A percentile compares a stretch with the other conserved stretches of the same genome.
Evolutionary conservation across 2,329 filamentous ascomycete genomes (phyloP).

Genomic region (Colletotrichum plurivorum): DNA sequence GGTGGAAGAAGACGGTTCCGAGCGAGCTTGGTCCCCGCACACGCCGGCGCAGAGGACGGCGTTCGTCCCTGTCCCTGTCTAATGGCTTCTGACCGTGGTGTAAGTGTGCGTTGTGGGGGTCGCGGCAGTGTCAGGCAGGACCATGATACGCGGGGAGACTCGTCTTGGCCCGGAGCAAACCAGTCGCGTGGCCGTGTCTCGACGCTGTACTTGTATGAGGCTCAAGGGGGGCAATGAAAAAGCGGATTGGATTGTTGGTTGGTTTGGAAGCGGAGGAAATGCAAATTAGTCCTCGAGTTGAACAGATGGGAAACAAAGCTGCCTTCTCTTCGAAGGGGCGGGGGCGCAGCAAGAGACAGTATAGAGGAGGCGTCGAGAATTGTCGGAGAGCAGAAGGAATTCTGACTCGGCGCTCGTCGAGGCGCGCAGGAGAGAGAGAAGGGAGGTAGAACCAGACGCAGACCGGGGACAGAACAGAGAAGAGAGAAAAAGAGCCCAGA

Average conservation of each 20-base stretch:
- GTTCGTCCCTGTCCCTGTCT: constrained; percentile 37
- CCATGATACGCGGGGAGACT: constrained; percentile 19
- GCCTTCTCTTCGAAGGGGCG: not conserved
- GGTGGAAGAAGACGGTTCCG: constrained; percentile 25
- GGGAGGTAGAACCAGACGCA: not conserved
- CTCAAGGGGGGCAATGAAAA: no score
- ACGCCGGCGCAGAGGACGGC: constrained; percentile 33
- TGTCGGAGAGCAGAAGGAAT: constrained; percentile 31
- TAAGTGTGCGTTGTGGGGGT: constrained; percentile 35
- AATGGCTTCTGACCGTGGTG: constrained; percentile 33
- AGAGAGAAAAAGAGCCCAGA: no score
- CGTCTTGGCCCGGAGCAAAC: constrained; percentile 12
- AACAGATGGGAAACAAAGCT: constrained; percentile 11
- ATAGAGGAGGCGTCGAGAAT: constrained; percentile 29
- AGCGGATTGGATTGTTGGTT: constrained; percentile 4
- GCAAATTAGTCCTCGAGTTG: not conserved
- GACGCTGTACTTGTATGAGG: not conserved
- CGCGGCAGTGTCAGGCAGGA: constrained; percentile 25
- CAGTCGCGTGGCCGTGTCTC: constrained; percentile 23
- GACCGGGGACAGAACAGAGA: constrained; percentile 2
- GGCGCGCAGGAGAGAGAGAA: constrained; percentile 20
- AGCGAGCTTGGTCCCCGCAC: constrained; percentile 36
- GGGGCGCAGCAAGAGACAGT: constrained; percentile 9
- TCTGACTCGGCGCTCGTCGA: constrained; percentile 23
- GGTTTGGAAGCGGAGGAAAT: constrained; percentile 3